Base-by-base conservation (phyloP, 257 asterid genomes). In the Eucommia ulmoides region DNA sequence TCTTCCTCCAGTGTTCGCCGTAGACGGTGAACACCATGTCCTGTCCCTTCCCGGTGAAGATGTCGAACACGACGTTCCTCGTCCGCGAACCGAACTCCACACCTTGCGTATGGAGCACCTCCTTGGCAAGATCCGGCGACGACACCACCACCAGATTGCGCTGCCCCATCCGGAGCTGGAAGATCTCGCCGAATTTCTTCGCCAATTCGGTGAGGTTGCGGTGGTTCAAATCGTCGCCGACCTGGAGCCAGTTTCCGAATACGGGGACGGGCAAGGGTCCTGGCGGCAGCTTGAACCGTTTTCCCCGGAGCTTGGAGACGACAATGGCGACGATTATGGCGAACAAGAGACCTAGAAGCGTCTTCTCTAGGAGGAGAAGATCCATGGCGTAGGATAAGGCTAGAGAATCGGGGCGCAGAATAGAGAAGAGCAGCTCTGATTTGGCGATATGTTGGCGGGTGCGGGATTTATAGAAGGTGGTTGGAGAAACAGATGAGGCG, bases 1-100 rank as follows among this genome's bases (percentile, higher is more conserved):
- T 42, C 48, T 42, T 42, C 48, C 48, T 42, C 48, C 48, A 42
- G 15, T 42, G 48, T 3, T 42, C 48, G 20, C 48, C 48, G 48
- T 42, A 42, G 20, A 42, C 48, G 20, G 48, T 42, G 48, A 42
- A 42, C 48, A 42, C 48, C 48, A 42, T 42, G 48, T 42, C 48
- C 15, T 42, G 48, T 2, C 48, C 48, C 15, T 42, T 42, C 15
- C 48, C 48, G 20, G 48, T 42, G 20, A 42, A 42, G 19, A 42
- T 42, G 15, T 42, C 48, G 48, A 42, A 42, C 3, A 42, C 48
- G 4, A 42, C 48, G 48, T 42, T 42, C 3, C 48, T 19, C 5
- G 48, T 42, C 6, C 48, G 9, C 3, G 48, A 42, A 1, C 48
- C 48, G 48, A 42, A 42, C 19, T 42, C 48, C 9, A 42, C 48